phyloP scores from a whole-genome alignment of 768 basidiomycete genomes.

The Obba rivulosa region DNA sequence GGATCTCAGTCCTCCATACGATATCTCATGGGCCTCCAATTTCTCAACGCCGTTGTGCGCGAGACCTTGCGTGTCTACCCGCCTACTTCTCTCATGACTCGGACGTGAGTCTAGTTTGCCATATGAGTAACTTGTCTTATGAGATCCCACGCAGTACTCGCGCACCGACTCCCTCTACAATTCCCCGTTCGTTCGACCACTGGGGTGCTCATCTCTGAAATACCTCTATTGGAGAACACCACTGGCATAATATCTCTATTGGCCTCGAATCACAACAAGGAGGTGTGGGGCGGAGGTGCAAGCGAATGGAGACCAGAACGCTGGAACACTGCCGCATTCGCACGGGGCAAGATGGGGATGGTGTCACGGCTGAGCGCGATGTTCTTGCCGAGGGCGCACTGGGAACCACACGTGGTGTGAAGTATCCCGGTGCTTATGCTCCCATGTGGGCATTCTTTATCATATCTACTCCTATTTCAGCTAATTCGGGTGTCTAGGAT shows the following conservation, averaged over 20 bases:
- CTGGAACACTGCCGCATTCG: conserved; percentile 37
- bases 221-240: conserved; percentile 44
- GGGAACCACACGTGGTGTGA: conserved; percentile 5
- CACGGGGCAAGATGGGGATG: not conserved
- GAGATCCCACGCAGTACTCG: not conserved
- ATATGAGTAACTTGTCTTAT: no score
- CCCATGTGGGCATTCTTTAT: conserved; percentile 10
- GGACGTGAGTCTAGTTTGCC: conserved; percentile 26
- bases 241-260: conserved; percentile 36
- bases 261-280: conserved; percentile 42
- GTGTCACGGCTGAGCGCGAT: not conserved
- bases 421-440: conserved; percentile 17
- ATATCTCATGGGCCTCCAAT: conserved; percentile 38
- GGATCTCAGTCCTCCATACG: conserved; percentile 30
- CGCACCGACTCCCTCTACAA: conserved; percentile 43
- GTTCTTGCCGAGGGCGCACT: not conserved
- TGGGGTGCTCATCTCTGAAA: conserved; percentile 30
- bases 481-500: conserved; percentile 24
- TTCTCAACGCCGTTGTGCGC: conserved; percentile 39
- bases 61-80: conserved; percentile 39
- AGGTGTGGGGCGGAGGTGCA: conserved; percentile 56
- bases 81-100: conserved; percentile 24
- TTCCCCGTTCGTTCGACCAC: conserved; percentile 36
- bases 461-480: no score
- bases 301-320: conserved; percentile 54